These are phyloP conservation scores for Fusarium sp. DNA, from an alignment of 2,329 filamentous ascomycete genomes.

Conservation along the genomic window DNA sequence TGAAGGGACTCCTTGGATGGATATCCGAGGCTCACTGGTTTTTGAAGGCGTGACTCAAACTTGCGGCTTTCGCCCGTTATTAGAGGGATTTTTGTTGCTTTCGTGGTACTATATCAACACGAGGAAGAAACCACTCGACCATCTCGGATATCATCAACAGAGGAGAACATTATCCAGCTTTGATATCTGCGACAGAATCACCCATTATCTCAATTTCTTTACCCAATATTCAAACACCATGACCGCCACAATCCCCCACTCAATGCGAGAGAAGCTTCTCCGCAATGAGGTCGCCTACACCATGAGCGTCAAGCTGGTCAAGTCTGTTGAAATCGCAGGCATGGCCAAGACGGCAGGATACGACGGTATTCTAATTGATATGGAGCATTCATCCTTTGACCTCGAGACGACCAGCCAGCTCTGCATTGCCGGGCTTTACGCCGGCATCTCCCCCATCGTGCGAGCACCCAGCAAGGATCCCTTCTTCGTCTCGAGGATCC, in stretches of 20 bases:
- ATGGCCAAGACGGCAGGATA: conserved; percentile 49
- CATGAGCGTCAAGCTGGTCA: conserved; percentile 46
- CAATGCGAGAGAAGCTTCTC: conserved; percentile 42
- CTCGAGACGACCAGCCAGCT: conserved; percentile 46
- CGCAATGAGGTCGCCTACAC: conserved; percentile 42
- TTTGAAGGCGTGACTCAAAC: neutral
- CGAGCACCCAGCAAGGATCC: conserved; percentile 40
- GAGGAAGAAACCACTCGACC: neutral
- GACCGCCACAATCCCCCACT: conserved; percentile 36
- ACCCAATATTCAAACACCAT: conserved; percentile 8
- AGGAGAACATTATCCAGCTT: neutral
- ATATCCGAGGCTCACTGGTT: neutral
- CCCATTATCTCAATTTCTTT: neutral
- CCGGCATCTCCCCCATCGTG: conserved; percentile 43
- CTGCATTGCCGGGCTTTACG: conserved; percentile 44
- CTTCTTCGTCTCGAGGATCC: conserved; percentile 40
- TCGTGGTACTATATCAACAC: conserved; percentile 17
- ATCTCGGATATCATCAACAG: neutral
- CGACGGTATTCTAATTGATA: conserved; percentile 50
- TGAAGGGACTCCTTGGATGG: neutral
- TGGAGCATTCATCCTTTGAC: conserved; percentile 50
- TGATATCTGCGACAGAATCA: neutral
- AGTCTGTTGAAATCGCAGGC: conserved; percentile 45
- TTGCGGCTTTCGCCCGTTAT: neutral
- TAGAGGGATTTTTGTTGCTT: neutral